Evolutionary conservation across 1,284 basidiomycete genomes (phyloP).

Genomic region (Heterobasidion annosum): DNA sequence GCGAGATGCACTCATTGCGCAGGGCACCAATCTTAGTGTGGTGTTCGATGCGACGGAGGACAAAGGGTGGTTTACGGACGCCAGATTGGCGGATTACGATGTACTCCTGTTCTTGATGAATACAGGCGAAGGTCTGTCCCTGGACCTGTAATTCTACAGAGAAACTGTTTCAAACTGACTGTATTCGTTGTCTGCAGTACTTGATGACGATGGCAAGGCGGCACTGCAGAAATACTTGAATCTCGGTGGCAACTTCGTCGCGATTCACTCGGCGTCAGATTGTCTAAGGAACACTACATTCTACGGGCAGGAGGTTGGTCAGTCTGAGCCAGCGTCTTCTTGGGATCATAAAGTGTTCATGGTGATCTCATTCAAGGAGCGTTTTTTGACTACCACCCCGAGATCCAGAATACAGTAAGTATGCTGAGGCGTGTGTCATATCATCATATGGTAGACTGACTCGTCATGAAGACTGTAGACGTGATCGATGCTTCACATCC

Average conservation of each 20-base stretch:
- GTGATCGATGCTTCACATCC: conserved; percentile 57
- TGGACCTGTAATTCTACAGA: too few relatives aligned
- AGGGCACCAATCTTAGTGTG: conserved; percentile 36
- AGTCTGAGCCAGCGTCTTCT: conserved; percentile 8
- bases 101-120: conserved; percentile 65
- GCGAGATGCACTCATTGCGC: conserved; percentile 41
- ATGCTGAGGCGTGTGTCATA: not conserved
- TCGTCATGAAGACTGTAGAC: conserved; percentile 42
- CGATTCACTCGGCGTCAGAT: conserved; percentile 64
- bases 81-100: conserved; percentile 49
- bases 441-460: not conserved
- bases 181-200: conserved; percentile 30
- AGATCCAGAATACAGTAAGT: conserved; percentile 50
- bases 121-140: conserved; percentile 51
- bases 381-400: conserved; percentile 71
- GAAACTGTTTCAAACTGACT: too few relatives aligned
- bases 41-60: conserved; percentile 65
- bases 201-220: conserved; percentile 48
- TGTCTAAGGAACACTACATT: conserved; percentile 59
- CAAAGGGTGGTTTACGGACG: conserved; percentile 44
- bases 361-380: conserved; percentile 30
- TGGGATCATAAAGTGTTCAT: not conserved
- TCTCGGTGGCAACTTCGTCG: conserved; percentile 63
- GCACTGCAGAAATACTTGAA: conserved; percentile 62
- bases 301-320: conserved; percentile 42